phyloP scores from a whole-genome alignment of 1,284 basidiomycete genomes.

The Mycena sp. region DNA sequence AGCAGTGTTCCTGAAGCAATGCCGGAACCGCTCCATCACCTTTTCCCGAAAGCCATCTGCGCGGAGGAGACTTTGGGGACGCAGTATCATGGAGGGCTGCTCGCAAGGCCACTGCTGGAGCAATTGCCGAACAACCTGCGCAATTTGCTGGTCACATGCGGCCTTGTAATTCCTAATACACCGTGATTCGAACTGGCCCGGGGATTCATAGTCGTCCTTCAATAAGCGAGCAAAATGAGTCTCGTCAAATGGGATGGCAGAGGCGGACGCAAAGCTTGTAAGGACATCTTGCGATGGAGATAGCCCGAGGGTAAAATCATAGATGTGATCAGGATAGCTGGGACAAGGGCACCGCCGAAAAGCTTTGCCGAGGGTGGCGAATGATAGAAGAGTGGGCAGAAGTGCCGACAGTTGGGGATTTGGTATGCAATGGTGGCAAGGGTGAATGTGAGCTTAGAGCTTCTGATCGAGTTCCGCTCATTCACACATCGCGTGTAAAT shows the following conservation, averaged over 20 bases:
- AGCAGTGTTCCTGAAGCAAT: conserved; percentile 10
- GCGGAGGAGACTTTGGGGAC: background rate
- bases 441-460: conserved; percentile 18
- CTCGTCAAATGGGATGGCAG: background rate
- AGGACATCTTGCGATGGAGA: background rate
- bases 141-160: conserved; percentile 2
- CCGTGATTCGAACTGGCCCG: background rate
- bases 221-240: background rate
- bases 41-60: conserved; percentile 5
- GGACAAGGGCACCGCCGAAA: conserved; percentile 5
- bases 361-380: conserved; percentile 11
- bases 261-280: background rate
- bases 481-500: conserved; percentile 10
- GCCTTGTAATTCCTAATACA: background rate
- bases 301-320: conserved; percentile 1
- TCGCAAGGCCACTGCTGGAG: conserved; percentile 13
- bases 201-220: background rate
- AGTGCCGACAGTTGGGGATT: conserved; percentile 4
- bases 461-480: conserved; percentile 2
- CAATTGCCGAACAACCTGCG: background rate
- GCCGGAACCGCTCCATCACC: conserved; percentile 6
- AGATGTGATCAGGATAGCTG: conserved; percentile 11
- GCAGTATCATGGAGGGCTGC: background rate
- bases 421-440: conserved; percentile 10
- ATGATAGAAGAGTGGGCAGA: conserved; percentile 9